Base-by-base conservation (phyloP, 352 stramenopile genomes). In the Phytophthora sansomeana region DNA sequence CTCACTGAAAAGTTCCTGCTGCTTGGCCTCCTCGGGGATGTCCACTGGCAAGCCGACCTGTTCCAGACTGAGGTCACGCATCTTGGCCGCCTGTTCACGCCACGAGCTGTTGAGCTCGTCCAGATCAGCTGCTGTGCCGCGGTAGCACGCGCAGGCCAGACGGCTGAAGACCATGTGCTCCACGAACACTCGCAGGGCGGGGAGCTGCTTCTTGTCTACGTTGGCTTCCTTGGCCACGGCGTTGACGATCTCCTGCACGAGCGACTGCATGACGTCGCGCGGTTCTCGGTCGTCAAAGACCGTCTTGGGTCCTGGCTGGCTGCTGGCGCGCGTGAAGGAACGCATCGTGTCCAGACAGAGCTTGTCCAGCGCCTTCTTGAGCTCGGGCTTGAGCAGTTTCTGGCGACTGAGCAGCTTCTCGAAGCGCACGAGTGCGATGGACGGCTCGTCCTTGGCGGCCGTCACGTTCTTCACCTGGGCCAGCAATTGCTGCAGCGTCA, bases 91-190 rank as follows among this genome's bases (percentile, higher is more conserved):
- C 28, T 89, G 80, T 26, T 90, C 77, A 9, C 85, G 76, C 83
- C 82, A 95, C 21, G 63, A 74, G 24, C 73, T 62, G 65, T 93
- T 92, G 8, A 90, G 68, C n/a, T 91, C 79, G 42, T 91, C 80
- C 13, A 95, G 67, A 32, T 91, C 83, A 1, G 74, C 69, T 5
- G 83, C 71, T 9, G 75, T 76, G 9, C 70, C 65, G 13, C 76
- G 71, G 66, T 91, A 92, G 69, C 81, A 92, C 17, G 80, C 83
- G 35, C 77, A 80, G 2, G 77, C 85, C 26, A 95, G 71, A 11
- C 87, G 85, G 21, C 67, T 81, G 54, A 88, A 92, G 16, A 93
- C 75, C 82, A 93, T 90, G 50, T 93, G 80, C 67, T 93, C 83
- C 42, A 92, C 74, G 29, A 92, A 85, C 42, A 78, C 58, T 26